Conservation (phyloP, 192 early-diverging fungal species). For the Podila clonocystis region DNA sequence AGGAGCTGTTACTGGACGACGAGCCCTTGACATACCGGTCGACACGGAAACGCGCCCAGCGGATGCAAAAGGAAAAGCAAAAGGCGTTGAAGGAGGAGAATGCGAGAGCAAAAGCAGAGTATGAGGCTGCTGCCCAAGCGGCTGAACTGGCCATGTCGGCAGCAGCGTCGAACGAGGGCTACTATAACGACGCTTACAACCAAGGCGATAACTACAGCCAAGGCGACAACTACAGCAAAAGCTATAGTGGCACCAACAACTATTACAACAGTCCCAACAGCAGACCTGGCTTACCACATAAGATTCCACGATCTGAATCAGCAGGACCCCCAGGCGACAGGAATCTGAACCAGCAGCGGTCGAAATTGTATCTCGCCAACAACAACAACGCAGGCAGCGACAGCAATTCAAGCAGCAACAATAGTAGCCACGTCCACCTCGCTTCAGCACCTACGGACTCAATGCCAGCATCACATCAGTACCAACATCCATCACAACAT, state of each 20-base stretch:
- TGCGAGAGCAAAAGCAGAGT: slow-evolving; percentile 39
- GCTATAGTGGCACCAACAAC: not conserved
- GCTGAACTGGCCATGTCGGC: slow-evolving; percentile 29
- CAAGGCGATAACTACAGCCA: not conserved
- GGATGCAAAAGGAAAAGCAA: slow-evolving; percentile 49
- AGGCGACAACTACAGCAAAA: slow-evolving; percentile 7
- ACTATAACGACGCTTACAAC: not conserved
- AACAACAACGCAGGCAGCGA: slow-evolving; percentile 14
- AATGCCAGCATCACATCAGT: not conserved
- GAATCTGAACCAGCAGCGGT: slow-evolving; percentile 22
- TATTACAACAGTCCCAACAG: not conserved
- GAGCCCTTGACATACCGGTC: slow-evolving; percentile 64
- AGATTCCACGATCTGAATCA: not conserved
- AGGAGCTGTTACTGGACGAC: slow-evolving; percentile 77
- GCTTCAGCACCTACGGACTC: slow-evolving; percentile 5
- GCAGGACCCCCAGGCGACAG: not conserved
- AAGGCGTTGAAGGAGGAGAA: slow-evolving; percentile 60
- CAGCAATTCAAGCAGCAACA: slow-evolving; percentile 30
- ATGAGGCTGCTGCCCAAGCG: slow-evolving; percentile 15
- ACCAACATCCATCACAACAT: slow-evolving; percentile 7
- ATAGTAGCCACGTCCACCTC: slow-evolving; percentile 30
- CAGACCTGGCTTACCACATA: not conserved
- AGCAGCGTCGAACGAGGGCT: slow-evolving; percentile 12
- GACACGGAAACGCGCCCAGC: slow-evolving; percentile 36
- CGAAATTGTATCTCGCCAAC: slow-evolving; percentile 18